Percentiles rank a stretch among this genome's conserved stretches.
phyloP scores from a whole-genome alignment of 352 stramenopile species.

The Phytophthora syringae region DNA sequence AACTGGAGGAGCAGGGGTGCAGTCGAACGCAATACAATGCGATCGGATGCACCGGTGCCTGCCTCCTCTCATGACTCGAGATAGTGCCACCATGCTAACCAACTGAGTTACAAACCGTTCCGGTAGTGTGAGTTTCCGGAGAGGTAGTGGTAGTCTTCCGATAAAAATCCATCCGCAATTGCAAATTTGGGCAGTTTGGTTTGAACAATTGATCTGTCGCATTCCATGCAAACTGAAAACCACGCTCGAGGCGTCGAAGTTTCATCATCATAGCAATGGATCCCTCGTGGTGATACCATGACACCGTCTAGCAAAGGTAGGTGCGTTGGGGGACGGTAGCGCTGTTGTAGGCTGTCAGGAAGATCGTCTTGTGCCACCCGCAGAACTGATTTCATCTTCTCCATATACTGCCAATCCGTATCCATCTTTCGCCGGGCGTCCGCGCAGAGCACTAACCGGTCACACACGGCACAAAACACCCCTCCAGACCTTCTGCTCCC shows the following conservation, averaged over 20 bases:
- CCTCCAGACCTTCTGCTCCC: too few relatives aligned
- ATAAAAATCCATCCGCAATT: conserved; percentile 4
- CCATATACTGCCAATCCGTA: background rate
- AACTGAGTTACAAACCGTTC: conserved; percentile 10
- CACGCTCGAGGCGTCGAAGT: background rate
- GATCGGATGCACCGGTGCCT: too few relatives aligned
- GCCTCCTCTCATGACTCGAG: conserved; percentile 10
- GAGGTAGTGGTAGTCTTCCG: too few relatives aligned
- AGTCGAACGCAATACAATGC: conserved; percentile 10
- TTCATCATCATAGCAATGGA: background rate
- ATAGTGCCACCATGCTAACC: background rate
- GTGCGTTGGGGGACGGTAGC: background rate
- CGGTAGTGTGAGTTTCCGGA: background rate
- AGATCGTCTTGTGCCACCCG: too few relatives aligned
- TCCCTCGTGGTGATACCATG: conserved; percentile 1
- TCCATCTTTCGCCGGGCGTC: background rate
- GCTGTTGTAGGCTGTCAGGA: background rate
- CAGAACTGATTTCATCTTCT: background rate
- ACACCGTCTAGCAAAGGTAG: background rate
- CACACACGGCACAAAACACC: conserved; percentile 8
- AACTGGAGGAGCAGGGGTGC: background rate
- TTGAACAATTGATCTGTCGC: background rate
- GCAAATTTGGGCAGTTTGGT: conserved; percentile 3
- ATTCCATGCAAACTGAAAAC: conserved; percentile 4
- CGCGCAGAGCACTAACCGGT: background rate